A percentile compares a stretch with the other conserved stretches of the same genome.
Conservation (phyloP, 2,329 filamentous ascomycete genomes). For the Xylaria digitata region DNA sequence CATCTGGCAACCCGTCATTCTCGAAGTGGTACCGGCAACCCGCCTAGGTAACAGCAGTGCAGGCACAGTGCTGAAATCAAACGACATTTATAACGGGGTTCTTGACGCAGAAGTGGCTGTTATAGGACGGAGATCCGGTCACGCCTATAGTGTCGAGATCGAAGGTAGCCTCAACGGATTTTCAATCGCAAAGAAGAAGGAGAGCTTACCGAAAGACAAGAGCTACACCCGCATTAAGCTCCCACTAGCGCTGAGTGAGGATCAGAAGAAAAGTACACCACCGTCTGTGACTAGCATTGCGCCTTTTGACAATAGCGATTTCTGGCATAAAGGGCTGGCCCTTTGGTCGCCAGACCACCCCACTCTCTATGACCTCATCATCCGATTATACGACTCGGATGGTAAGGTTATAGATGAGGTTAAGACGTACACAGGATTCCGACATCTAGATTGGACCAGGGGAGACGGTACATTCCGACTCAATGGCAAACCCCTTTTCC, state of each 20-base stretch:
- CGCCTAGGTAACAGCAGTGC: constrained; percentile 66
- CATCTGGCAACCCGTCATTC: constrained; percentile 69
- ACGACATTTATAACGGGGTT: constrained; percentile 63
- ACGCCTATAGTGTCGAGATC: constrained; percentile 62
- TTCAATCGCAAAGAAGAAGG: constrained; percentile 57
- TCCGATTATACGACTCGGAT: constrained; percentile 61
- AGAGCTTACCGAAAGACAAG: constrained; percentile 61
- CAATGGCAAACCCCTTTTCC: constrained; percentile 69
- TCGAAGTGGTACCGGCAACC: constrained; percentile 64
- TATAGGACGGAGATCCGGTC: constrained; percentile 60
- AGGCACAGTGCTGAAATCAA: constrained; percentile 67
- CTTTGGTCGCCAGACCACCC: constrained; percentile 71
- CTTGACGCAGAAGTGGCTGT: constrained; percentile 64
- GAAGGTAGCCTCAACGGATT: constrained; percentile 64
- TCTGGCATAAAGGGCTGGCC: constrained; percentile 67
- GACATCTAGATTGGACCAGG: constrained; percentile 67
- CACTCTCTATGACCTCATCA: constrained; percentile 64
- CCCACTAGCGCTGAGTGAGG: constrained; percentile 59
- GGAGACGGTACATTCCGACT: constrained; percentile 69
- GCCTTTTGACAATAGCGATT: constrained; percentile 53
- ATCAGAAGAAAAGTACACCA: constrained; percentile 55
- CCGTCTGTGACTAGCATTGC: constrained; percentile 49
- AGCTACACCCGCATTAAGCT: constrained; percentile 61
- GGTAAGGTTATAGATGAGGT: constrained; percentile 64
- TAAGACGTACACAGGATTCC: constrained; percentile 70